Base-by-base conservation (phyloP, 495 filamentous ascomycete genomes). In the Baudoinia panamericana region DNA sequence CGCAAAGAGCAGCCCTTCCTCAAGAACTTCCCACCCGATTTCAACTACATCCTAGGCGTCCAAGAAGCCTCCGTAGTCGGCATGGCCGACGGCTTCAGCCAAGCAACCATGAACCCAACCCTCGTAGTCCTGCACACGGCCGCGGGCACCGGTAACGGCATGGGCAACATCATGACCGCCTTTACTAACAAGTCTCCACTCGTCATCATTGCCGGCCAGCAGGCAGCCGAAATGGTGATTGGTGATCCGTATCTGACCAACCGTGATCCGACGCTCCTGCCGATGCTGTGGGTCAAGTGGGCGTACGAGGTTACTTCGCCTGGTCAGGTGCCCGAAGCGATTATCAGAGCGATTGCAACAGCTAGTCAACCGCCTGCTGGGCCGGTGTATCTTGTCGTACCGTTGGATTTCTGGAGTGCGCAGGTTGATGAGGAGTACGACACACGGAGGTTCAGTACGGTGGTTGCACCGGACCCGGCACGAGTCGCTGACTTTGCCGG, bases 91-190 rank as follows among this genome's bases (percentile, higher is more conserved):
- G 31, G 31, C 8, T 34, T 9, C 16, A 8, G 8, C 9, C 31
- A 34, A 17, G 31, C 31, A 8, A 34, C 31, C 11, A 11, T 8
- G 11, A 34, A 34, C 8, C 31, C 31, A 9, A 15, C 31, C 8
- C 8, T 34, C 9, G 31, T 17, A 8, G 17, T 11, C 8, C 16
- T 34, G 16, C 31, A 34, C 16, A 34, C 31, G 11, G 31, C 9
- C 17, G 31, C 31, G 11, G 31, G 31, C 9, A 34, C 31, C 16
- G 31, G 31, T 8, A 34, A 34, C 16, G 31, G 31, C 31, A 34
- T 34, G 31, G 31, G 31, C 31, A 34, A 34, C 31, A 34, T 34
- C 31, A 9, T 34, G 31, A 34, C 31, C 11, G 31, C 31, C 8
- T 34, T 34, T 17, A 7, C 16, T 9, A 34, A 34, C 31, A 34